Percentiles rank a stretch among this genome's conserved stretches.
Conservation (phyloP, 352 stramenopile species). For the Globisporangium apiculatum region DNA sequence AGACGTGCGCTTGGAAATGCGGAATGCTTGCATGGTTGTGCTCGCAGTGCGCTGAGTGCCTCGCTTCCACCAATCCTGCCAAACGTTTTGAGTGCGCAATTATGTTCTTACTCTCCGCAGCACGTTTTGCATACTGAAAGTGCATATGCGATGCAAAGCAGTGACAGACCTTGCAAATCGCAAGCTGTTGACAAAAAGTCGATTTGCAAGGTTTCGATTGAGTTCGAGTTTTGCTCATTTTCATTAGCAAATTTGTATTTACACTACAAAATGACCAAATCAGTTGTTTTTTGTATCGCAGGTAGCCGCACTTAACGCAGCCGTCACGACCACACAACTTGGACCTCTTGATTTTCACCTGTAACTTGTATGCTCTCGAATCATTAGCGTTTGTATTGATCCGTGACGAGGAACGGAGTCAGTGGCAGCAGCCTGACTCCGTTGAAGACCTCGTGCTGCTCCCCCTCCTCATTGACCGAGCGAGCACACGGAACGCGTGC, state of each 20-base stretch:
- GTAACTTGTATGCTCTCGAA: not conserved
- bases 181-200: not conserved
- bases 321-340: no score
- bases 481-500: not conserved
- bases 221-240: conserved; percentile 11
- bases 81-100: no score
- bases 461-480: not conserved
- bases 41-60: conserved; percentile 2
- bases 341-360: no score
- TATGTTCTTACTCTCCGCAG: no score
- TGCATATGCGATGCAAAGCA: not conserved
- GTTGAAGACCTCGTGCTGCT: not conserved
- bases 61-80: conserved; percentile 28
- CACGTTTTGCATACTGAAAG: no score
- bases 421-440: not conserved
- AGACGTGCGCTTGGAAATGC: conserved; percentile 77
- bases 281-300: no score
- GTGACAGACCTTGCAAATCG: no score
- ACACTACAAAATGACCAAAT: no score
- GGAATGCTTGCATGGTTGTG: conserved; percentile 19
- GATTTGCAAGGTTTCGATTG: not conserved
- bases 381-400: no score
- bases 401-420: not conserved
- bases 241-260: conserved; percentile 3
- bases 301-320: no score